phyloP scores from a whole-genome alignment of 2,329 filamentous ascomycete genomes.

The Colletotrichum coccodes region DNA sequence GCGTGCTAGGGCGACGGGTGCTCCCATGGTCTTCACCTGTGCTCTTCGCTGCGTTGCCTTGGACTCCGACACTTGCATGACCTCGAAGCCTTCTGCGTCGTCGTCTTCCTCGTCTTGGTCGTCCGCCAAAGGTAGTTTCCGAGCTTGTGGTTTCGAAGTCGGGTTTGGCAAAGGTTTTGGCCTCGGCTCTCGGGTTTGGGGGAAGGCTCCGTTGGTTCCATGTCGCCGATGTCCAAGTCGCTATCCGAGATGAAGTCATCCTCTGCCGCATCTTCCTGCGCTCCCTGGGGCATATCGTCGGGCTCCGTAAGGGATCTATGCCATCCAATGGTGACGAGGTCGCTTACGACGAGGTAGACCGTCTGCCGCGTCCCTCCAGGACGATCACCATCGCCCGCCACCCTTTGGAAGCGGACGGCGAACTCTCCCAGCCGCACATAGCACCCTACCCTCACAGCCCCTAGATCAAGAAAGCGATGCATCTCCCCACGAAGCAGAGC shows the following conservation, averaged over 20 bases:
- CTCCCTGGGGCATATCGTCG: not conserved
- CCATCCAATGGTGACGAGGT: slow-evolving; percentile 59
- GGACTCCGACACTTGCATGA: slow-evolving; percentile 40
- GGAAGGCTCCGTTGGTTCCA: not conserved
- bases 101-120: slow-evolving; percentile 32
- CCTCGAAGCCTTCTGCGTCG: slow-evolving; percentile 46
- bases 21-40: not conserved
- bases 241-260: slow-evolving; percentile 23
- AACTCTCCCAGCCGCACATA: slow-evolving; percentile 59
- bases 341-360: slow-evolving; percentile 57
- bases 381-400: slow-evolving; percentile 6
- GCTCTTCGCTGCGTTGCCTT: slow-evolving; percentile 15
- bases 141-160: not conserved
- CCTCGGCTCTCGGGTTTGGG: not conserved
- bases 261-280: not conserved
- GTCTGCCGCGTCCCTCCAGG: slow-evolving; percentile 38
- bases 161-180: not conserved
- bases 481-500: slow-evolving; percentile 57
- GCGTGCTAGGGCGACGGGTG: slow-evolving; percentile 49
- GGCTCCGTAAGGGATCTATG: slow-evolving; percentile 38
- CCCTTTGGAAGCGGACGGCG: not conserved
- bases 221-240: slow-evolving; percentile 26
- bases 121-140: not conserved
- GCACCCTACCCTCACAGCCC: slow-evolving; percentile 57
- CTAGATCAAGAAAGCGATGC: slow-evolving; percentile 58